These are phyloP conservation scores for Oryza australiensis DNA, from an alignment of 176 grass and related monocot genomes.

Conservation along the genomic window DNA sequence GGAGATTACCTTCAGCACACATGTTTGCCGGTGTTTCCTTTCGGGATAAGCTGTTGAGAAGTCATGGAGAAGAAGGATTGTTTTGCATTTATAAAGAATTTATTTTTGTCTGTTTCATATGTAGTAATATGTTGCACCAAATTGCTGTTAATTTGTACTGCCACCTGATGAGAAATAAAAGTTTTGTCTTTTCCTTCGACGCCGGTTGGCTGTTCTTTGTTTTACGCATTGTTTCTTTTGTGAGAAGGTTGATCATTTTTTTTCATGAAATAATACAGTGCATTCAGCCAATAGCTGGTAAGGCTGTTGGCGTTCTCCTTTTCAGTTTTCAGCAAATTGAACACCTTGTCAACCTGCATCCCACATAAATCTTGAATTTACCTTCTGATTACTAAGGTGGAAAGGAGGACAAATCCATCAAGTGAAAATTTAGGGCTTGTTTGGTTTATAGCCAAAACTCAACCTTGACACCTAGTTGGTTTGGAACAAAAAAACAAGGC, in stretches of 20 bases:
- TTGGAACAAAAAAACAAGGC: no score
- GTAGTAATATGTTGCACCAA: slow-evolving; percentile 8
- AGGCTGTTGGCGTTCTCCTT: no score
- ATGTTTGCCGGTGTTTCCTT: slow-evolving; percentile 2
- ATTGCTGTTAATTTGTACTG: slow-evolving; percentile 1
- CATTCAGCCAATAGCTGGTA: no score
- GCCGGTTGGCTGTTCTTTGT: neutral
- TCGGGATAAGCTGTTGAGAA: neutral
- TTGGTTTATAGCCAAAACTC: no score
- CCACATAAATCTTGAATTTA: no score
- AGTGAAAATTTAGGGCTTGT: no score
- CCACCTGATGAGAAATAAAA: neutral
- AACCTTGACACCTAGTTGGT: no score
- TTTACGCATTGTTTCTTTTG: neutral
- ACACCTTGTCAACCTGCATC: no score
- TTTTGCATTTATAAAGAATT: slow-evolving; percentile 4
- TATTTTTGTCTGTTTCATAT: neutral
- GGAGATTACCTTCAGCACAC: neutral
- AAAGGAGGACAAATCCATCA: no score
- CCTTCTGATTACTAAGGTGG: no score
- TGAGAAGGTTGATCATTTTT: neutral
- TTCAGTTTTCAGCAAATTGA: no score
- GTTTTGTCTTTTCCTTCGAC: neutral
- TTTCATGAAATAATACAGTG: neutral
- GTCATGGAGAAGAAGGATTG: neutral